phyloP scores from a whole-genome alignment of 2,329 filamentous ascomycete genomes.

The Claviceps sp. region DNA sequence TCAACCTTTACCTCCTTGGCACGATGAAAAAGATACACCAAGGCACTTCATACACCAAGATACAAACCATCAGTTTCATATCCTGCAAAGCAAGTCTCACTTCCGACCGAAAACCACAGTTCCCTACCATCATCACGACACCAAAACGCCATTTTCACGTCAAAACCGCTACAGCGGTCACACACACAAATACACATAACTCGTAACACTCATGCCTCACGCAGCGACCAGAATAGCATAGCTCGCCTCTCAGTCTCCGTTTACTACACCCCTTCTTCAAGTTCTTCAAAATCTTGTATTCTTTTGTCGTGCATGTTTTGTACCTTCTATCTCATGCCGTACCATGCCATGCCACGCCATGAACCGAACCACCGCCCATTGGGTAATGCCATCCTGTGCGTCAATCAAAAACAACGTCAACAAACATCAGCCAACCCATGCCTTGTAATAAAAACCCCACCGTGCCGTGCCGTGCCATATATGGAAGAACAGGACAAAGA shows the following conservation, averaged over 20 bases:
- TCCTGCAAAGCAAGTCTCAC: too few relatives aligned
- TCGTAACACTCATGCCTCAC: neutral
- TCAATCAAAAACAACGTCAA: neutral
- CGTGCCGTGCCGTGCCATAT: slow-evolving; percentile 3
- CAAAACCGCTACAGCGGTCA: too few relatives aligned
- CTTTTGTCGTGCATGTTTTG: neutral
- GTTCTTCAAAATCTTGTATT: neutral
- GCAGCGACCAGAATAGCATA: neutral
- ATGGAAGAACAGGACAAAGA: neutral
- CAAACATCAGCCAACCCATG: slow-evolving; percentile 1
- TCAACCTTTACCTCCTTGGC: too few relatives aligned
- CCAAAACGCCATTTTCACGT: too few relatives aligned
- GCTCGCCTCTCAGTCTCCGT: neutral
- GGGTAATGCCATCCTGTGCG: neutral
- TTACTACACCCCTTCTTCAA: too few relatives aligned
- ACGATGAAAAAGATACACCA: too few relatives aligned
- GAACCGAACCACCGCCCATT: neutral
- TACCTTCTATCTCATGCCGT: slow-evolving; percentile 9
- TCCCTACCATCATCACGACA: too few relatives aligned
- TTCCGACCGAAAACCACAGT: too few relatives aligned
- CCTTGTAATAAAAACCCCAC: slow-evolving; percentile 3
- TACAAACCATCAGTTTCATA: too few relatives aligned
- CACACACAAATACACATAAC: too few relatives aligned
- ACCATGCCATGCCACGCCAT: neutral
- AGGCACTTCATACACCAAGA: too few relatives aligned